Base-by-base conservation (phyloP, 768 basidiomycete species). In the Chlorophyllum brunneum region DNA sequence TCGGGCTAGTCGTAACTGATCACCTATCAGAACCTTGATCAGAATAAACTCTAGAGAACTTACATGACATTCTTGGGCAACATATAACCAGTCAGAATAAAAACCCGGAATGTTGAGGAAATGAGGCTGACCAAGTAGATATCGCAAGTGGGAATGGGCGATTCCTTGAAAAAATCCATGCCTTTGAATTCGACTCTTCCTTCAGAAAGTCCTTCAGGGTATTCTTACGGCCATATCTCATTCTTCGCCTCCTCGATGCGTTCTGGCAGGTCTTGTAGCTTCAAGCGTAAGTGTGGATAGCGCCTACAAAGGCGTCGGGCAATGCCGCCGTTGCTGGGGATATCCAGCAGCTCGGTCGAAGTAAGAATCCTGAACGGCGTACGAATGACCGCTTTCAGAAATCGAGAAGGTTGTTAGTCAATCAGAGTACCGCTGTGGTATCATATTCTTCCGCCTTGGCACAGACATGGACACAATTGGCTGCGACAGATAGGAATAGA, bases 1-100 rank as follows among this genome's bases (percentile, higher is more conserved):
- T 72, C 63, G 0, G 70, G 67, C 74, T 73, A 76, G 51, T 74
- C 65, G 41, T 75, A 74, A 13, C 72, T 31, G n/a, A n/a, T 43
- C 24, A n/a, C 24, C 4, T 43, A n/a, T 13, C 9, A 4, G 24
- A 7, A 8, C 4, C 29, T 27, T 29, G 24, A 16, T 10, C 38
- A 16, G 5, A 1, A 15, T 5, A 15, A 10, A 4, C 15, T 10
- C 15, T 18, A 37, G n/a, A 18, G 22, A 23, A 51, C 67, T 24
- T 54, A 73, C 71, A 73, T 43, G 51, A 73, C 62, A 27, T 69
- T 62, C 16, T 68, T 65, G 38, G 74, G 36, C 72, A 73, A 47
- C 5, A 40, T 16, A 23, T n/a, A 38, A 2, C 41, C 11, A 51
- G 24, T 39, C 50, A 40, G 10, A 41, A 39, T 13, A 51, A 24